Base-by-base conservation (phyloP, 305 asterid genomes). In the Caryopteris hybrid region DNA sequence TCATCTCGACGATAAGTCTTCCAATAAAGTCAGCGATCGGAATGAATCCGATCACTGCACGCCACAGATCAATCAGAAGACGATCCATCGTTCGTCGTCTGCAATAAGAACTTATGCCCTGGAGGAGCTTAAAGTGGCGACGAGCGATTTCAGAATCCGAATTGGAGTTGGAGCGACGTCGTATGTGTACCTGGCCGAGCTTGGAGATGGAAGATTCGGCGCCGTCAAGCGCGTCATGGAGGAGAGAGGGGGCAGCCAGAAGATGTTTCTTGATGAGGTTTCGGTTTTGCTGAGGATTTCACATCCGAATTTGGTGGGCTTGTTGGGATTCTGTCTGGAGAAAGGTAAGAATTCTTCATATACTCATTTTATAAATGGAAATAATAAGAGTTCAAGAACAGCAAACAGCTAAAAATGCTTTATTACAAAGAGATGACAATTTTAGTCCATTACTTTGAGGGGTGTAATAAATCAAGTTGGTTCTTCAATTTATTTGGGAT, bases 251-350 rank as follows among this genome's bases (percentile, higher is more conserved):
- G 97, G 95, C 12, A 83, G 85, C 76, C 85, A 82, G 68, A 86
- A 86, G 68, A 83, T 90, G 86, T 88, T 90, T 75, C 81, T 86
- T 72, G 95, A 90, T 75, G 97, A 90, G 78, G 88, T 88, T 33
- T 90, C 97, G 0, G 95, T 90, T 70, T 76, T 90, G 86, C 83
- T 90, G 0, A 88, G 97, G 84, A 88, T 90, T 71, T 88, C 91
- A 3, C 97, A 90, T 56, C 91, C 93, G 0, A 90, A 88, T 71
- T 74, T 90, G 74, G 95, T 88, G 1, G 89, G 86, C 2, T 66
- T 90, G 71, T 51, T 90, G 81, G 95, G 97, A 11, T 90, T 90
- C 70, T 90, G 95, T 85, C 76, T 90, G 31, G 97, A 90, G 56
- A 88, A 77, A 84, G 95, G 97, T 89, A 75, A 3, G 18, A 3